Conservation (phyloP, 192 early-diverging fungal species). For the Jimgerdemannia flammicorona region DNA sequence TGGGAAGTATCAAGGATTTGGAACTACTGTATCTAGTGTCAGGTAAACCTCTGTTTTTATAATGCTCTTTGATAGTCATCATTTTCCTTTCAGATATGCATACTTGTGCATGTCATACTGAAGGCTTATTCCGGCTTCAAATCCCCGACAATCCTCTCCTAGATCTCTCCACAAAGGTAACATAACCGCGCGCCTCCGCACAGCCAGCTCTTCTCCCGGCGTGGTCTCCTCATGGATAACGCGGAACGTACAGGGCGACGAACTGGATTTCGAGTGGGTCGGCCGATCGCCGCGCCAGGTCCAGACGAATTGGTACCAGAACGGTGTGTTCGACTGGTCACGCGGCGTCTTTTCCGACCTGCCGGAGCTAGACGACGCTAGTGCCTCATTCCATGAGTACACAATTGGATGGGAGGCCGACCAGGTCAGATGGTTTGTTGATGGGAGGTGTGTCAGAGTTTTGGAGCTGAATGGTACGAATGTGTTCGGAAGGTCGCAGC, state of each 20-base stretch:
- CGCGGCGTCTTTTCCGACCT: slow-evolving; percentile 36
- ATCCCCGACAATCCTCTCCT: neutral
- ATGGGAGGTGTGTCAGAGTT: slow-evolving; percentile 40
- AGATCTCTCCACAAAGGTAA: slow-evolving; percentile 59
- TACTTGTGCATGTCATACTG: no score
- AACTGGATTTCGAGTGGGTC: slow-evolving; percentile 68
- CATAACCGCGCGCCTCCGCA: slow-evolving; percentile 46
- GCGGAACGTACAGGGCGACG: slow-evolving; percentile 47
- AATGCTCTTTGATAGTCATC: neutral
- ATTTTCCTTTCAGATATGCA: no score
- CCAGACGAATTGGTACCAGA: slow-evolving; percentile 62
- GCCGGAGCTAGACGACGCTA: slow-evolving; percentile 30
- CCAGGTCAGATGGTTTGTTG: slow-evolving; percentile 43
- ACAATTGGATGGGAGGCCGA: slow-evolving; percentile 58
- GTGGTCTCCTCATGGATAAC: slow-evolving; percentile 61
- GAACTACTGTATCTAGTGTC: slow-evolving; percentile 47
- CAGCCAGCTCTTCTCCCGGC: slow-evolving; percentile 42
- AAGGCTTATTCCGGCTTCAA: no score
- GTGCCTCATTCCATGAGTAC: slow-evolving; percentile 43
- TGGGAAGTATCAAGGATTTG: slow-evolving; percentile 52
- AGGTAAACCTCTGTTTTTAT: neutral
- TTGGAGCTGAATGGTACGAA: slow-evolving; percentile 29
- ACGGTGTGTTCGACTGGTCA: slow-evolving; percentile 48
- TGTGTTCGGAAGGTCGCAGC: slow-evolving; percentile 1
- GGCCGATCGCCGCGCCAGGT: slow-evolving; percentile 44